Evolutionary conservation across 495 filamentous ascomycete species (phyloP).

Genomic region (Daldinia bambusicola): DNA sequence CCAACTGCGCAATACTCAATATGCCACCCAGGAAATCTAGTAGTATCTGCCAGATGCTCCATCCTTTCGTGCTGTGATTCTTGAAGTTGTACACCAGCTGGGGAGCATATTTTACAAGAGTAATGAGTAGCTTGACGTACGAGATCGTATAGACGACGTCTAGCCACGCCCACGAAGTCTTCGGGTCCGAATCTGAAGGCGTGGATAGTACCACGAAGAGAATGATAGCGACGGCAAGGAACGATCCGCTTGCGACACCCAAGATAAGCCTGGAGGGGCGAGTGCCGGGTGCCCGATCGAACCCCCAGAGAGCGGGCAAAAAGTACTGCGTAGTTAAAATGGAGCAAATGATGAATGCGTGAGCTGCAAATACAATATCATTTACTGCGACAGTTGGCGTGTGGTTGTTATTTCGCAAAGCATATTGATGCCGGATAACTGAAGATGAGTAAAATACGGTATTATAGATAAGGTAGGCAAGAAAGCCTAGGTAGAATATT

Average conservation of each 20-base stretch:
- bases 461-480: slow-evolving; percentile 80
- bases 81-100: slow-evolving; percentile 85
- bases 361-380: slow-evolving; percentile 84
- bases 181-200: slow-evolving; percentile 61
- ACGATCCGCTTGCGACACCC: slow-evolving; percentile 72
- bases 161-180: slow-evolving; percentile 56
- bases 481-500: slow-evolving; percentile 65
- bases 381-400: slow-evolving; percentile 89
- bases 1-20: slow-evolving; percentile 82
- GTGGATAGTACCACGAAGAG: slow-evolving; percentile 64
- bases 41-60: slow-evolving; percentile 87
- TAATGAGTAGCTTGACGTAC: slow-evolving; percentile 89
- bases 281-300: slow-evolving; percentile 64
- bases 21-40: slow-evolving; percentile 84
- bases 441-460: slow-evolving; percentile 79
- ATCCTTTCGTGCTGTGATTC: slow-evolving; percentile 84
- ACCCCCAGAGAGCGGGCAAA: slow-evolving; percentile 76
- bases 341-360: slow-evolving; percentile 75
- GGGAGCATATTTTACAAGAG: slow-evolving; percentile 90
- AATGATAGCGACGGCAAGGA: slow-evolving; percentile 66
- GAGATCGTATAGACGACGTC: slow-evolving; percentile 77
- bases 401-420: slow-evolving; percentile 74
- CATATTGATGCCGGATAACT: slow-evolving; percentile 82
- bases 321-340: slow-evolving; percentile 79
- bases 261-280: slow-evolving; percentile 71